phyloP scores from a whole-genome alignment of 108 stramenopile species.

The Craspedostauros australis region DNA sequence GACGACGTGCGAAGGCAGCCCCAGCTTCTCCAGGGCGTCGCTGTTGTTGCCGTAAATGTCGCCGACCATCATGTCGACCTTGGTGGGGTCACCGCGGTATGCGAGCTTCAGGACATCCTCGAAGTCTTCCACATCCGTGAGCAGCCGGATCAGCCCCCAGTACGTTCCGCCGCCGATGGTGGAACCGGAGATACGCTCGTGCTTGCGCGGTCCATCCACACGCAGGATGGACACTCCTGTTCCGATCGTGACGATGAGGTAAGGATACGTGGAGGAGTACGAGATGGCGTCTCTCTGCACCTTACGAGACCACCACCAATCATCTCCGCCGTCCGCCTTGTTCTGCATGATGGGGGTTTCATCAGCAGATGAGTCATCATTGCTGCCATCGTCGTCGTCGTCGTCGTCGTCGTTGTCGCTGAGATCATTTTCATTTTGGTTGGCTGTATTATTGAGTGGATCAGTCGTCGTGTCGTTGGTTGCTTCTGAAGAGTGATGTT shows the following conservation, averaged over 20 bases:
- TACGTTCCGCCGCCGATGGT: conserved; percentile 99
- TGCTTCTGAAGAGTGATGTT: not conserved
- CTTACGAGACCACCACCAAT: conserved; percentile 86
- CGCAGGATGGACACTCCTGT: conserved; percentile 94
- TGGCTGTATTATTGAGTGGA: not conserved
- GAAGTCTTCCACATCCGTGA: conserved; percentile 90
- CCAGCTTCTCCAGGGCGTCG: conserved; percentile 86
- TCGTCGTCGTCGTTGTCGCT: conserved; percentile 3
- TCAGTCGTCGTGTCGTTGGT: not conserved
- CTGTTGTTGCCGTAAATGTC: conserved; percentile 95
- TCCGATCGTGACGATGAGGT: conserved; percentile 94
- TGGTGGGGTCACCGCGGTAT: conserved; percentile 84
- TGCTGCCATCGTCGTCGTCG: not conserved
- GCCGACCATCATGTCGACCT: conserved; percentile 87
- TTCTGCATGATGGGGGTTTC: not conserved
- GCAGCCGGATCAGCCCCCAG: conserved; percentile 95
- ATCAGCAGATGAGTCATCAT: not conserved
- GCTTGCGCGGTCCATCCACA: conserved; percentile 91
- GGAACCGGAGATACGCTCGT: conserved; percentile 95
- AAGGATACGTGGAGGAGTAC: conserved; percentile 74
- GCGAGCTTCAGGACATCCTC: conserved; percentile 89
- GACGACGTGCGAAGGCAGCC: conserved; percentile 79
- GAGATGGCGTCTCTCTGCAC: conserved; percentile 74
- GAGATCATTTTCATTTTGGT: conserved; percentile 10
- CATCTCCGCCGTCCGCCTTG: conserved; percentile 36